phyloP scores from a whole-genome alignment of 805 yeast genomes.

The Myxozyma neglecta region DNA sequence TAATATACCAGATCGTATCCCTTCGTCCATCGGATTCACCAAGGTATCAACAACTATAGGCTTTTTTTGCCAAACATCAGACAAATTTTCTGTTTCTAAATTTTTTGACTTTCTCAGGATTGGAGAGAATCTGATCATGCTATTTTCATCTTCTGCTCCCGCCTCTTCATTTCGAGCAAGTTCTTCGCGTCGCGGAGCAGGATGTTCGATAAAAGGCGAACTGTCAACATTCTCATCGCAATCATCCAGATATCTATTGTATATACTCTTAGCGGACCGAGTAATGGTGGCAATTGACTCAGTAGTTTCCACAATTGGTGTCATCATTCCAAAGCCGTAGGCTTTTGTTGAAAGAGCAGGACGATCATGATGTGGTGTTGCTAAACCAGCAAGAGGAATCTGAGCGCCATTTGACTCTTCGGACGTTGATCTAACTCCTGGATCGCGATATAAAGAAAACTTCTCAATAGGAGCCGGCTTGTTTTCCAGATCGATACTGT shows the following conservation, averaged over 20 bases:
- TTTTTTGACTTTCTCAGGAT: not conserved
- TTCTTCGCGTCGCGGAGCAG: constrained; percentile 13
- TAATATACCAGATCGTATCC: constrained; percentile 45
- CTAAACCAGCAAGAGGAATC: constrained; percentile 18
- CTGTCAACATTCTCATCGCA: constrained; percentile 12
- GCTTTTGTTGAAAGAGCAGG: constrained; percentile 10
- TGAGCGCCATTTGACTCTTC: not conserved
- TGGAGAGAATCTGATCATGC: constrained; percentile 9
- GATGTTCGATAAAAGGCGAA: constrained; percentile 29
- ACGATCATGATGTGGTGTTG: constrained; percentile 25
- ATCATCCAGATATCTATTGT: not conserved
- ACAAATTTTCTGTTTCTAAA: not conserved
- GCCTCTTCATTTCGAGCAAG: constrained; percentile 6
- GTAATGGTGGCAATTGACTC: constrained; percentile 30
- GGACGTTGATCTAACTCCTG: not conserved
- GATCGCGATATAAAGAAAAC: not conserved
- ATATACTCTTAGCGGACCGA: not conserved
- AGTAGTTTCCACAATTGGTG: constrained; percentile 39
- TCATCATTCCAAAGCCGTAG: constrained; percentile 32
- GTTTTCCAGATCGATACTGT: not conserved
- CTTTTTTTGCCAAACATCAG: constrained; percentile 9
- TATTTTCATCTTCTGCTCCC: not conserved
- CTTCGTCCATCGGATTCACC: constrained; percentile 51
- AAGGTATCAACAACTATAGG: constrained; percentile 28
- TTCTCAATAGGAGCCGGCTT: not conserved